A percentile compares a stretch with the other conserved stretches of the same genome.
Conservation (phyloP, 768 basidiomycete genomes). For the Boletus patriciae region DNA sequence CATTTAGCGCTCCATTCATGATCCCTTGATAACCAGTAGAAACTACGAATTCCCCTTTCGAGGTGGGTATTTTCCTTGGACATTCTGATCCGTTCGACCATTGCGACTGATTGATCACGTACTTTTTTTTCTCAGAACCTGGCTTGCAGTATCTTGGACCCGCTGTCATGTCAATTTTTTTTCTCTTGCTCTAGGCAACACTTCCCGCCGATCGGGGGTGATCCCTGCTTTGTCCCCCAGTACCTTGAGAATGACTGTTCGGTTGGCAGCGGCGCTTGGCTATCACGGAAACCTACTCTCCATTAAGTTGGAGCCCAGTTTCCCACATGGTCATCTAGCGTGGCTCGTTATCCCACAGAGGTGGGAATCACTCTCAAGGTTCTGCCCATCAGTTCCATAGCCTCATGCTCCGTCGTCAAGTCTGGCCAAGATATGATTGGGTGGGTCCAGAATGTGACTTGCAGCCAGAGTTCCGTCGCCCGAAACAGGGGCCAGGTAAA, state of each 20-base stretch:
- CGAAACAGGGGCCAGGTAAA: slow-evolving; percentile 13
- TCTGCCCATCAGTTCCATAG: slow-evolving; percentile 1
- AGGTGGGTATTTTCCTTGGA: neutral
- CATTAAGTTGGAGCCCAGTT: slow-evolving; percentile 10
- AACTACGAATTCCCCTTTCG: neutral
- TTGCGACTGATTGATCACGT: slow-evolving; percentile 2
- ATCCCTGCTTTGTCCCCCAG: slow-evolving; percentile 11
- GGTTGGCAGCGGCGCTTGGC: neutral
- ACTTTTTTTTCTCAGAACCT: slow-evolving; percentile 7
- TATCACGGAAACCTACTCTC: slow-evolving; percentile 12
- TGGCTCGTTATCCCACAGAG: slow-evolving; percentile 19
- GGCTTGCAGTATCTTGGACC: neutral
- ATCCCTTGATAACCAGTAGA: neutral
- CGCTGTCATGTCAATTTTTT: slow-evolving; percentile 12
- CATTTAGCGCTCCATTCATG: no score
- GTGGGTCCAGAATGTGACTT: neutral
- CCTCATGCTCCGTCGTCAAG: neutral
- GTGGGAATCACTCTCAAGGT: slow-evolving; percentile 17
- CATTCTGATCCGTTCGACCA: neutral
- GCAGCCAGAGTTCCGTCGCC: neutral
- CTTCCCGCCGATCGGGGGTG: slow-evolving; percentile 1
- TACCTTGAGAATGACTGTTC: neutral
- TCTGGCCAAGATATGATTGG: neutral
- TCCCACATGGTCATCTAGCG: neutral
- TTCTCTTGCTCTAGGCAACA: slow-evolving; percentile 3